Evolutionary conservation across 345 rosid species (phyloP).

Genomic region (Iberis pinnata): DNA sequence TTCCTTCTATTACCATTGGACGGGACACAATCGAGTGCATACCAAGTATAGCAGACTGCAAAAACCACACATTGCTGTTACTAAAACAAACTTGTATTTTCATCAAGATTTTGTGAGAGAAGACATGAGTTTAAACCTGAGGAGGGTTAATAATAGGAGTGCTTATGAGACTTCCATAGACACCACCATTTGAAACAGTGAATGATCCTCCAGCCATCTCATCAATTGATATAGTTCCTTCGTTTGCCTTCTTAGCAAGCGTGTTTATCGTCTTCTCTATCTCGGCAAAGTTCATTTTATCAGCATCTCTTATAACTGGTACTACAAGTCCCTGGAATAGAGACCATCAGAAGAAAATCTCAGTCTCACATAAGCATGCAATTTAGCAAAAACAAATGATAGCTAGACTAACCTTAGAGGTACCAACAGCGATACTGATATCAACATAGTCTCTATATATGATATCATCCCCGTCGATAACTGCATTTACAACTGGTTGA

Average conservation of each 20-base stretch:
- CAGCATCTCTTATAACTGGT: constrained; percentile 78
- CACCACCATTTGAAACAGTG: constrained; percentile 50
- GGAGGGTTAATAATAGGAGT: constrained; percentile 99
- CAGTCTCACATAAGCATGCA: no score
- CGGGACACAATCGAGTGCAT: constrained; percentile 84
- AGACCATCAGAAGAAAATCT: constrained; percentile 1
- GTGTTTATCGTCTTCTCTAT: constrained; percentile 84
- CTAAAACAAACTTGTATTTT: neutral
- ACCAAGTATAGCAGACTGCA: constrained; percentile 88
- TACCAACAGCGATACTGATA: constrained; percentile 81
- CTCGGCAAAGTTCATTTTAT: constrained; percentile 72
- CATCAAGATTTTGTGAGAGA: neutral
- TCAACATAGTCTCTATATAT: constrained; percentile 92
- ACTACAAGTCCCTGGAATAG: constrained; percentile 73
- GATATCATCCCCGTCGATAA: constrained; percentile 96
- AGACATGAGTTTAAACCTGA: constrained; percentile 51
- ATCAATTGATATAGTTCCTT: constrained; percentile 89
- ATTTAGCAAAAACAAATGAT: neutral
- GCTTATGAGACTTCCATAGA: constrained; percentile 92
- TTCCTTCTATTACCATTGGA: constrained; percentile 79
- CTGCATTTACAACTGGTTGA: constrained; percentile 96
- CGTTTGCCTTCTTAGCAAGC: constrained; percentile 85
- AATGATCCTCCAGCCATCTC: constrained; percentile 99
- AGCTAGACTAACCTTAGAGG: constrained; percentile 42
- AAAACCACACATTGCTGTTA: neutral